phyloP scores from a whole-genome alignment of 768 basidiomycete genomes.

The Trametes cinnabarina region DNA sequence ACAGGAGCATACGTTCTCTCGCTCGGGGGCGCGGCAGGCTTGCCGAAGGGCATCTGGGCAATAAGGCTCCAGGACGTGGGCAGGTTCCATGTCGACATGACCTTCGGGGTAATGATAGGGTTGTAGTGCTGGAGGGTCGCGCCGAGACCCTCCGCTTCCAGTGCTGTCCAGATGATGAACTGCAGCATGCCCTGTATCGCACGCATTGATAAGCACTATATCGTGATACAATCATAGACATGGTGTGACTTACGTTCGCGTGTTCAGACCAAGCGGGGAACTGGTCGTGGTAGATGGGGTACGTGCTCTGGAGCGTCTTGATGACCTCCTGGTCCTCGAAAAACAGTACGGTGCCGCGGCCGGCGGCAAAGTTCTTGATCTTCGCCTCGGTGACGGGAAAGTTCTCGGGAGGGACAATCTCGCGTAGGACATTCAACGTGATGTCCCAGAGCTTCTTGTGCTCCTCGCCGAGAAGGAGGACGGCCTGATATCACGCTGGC shows the following conservation, averaged over 20 bases:
- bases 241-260: conserved; percentile 10
- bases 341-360: conserved; percentile 26
- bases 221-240: neutral
- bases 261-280: conserved; percentile 24
- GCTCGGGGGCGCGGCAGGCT: conserved; percentile 16
- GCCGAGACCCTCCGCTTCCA: conserved; percentile 23
- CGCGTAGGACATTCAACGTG: conserved; percentile 17
- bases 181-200: conserved; percentile 19
- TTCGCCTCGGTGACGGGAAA: conserved; percentile 18
- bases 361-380: conserved; percentile 20
- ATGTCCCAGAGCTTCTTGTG: conserved; percentile 27
- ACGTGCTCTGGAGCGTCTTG: conserved; percentile 19
- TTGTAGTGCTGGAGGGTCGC: conserved; percentile 26
- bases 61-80: conserved; percentile 20
- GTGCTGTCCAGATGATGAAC: conserved; percentile 24
- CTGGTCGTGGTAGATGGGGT: conserved; percentile 21
- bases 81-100: conserved; percentile 21
- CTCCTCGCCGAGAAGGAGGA: conserved; percentile 22
- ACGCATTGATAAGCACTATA: neutral
- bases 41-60: conserved; percentile 22
- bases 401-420: conserved; percentile 21
- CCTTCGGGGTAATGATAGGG: conserved; percentile 22
- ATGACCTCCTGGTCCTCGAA: conserved; percentile 23
- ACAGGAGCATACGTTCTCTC: conserved; percentile 20
- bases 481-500: conserved; percentile 2